A percentile compares a stretch with the other conserved stretches of the same genome.
Conservation (phyloP, 1,284 basidiomycete genomes). For the Phlebopus sp. region DNA sequence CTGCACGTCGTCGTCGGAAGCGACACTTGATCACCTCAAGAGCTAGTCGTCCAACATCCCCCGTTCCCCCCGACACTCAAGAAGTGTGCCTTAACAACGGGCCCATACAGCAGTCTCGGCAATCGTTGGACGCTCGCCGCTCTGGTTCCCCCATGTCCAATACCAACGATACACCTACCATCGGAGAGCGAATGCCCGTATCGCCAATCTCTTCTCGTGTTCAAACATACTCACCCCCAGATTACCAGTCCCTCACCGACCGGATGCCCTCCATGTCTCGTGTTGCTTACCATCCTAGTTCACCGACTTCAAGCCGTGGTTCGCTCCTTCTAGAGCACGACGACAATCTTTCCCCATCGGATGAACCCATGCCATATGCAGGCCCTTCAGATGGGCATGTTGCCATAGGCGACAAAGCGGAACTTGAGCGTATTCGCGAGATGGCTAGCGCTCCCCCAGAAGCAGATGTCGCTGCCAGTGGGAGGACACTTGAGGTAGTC, state of each 20-base stretch:
- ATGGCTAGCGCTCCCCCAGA: slow-evolving; percentile 54
- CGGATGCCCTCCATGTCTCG: slow-evolving; percentile 1
- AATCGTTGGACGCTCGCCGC: slow-evolving; percentile 14
- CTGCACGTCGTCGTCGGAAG: slow-evolving; percentile 53
- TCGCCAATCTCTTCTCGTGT: slow-evolving; percentile 1
- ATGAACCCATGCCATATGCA: slow-evolving; percentile 24
- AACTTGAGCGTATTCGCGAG: slow-evolving; percentile 55
- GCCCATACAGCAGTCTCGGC: slow-evolving; percentile 7
- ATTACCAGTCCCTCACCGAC: slow-evolving; percentile 23
- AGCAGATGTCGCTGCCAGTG: background rate
- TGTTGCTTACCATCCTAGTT: slow-evolving; percentile 1
- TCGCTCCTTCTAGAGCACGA: slow-evolving; percentile 4
- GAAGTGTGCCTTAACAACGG: slow-evolving; percentile 3
- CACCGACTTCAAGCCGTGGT: background rate
- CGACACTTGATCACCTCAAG: slow-evolving; percentile 29
- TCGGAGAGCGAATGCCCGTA: background rate
- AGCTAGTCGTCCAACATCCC: slow-evolving; percentile 23
- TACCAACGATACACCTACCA: background rate
- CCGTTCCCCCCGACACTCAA: slow-evolving; percentile 8
- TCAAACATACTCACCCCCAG: slow-evolving; percentile 24
- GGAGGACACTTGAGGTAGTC: slow-evolving; percentile 4
- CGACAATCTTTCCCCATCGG: slow-evolving; percentile 8
- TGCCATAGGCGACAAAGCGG: slow-evolving; percentile 70
- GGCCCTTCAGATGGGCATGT: slow-evolving; percentile 53
- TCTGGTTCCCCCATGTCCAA: background rate